These are phyloP conservation scores for Colletotrichum zoysiae DNA, from an alignment of 2,329 filamentous ascomycete species.

Conservation along the genomic window DNA sequence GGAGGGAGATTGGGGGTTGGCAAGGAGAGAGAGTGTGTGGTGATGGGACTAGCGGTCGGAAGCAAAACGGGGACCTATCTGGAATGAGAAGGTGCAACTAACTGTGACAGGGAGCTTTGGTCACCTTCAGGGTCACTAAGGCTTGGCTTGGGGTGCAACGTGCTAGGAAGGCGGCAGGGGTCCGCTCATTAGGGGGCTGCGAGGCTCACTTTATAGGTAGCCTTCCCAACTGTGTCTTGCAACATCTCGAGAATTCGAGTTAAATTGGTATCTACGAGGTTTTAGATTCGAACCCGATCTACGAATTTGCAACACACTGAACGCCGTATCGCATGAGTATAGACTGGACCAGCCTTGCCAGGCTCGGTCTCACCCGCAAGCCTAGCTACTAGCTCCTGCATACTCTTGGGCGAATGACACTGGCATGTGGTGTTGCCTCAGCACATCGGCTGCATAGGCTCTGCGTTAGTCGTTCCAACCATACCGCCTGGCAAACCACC, in stretches of 20 bases:
- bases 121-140: slow-evolving; percentile 18
- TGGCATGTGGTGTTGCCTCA: slow-evolving; percentile 24
- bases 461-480: slow-evolving; percentile 60
- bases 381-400: slow-evolving; percentile 23
- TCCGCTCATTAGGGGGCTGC: slow-evolving; percentile 17
- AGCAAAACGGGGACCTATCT: slow-evolving; percentile 28
- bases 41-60: slow-evolving; percentile 26
- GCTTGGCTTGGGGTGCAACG: slow-evolving; percentile 11
- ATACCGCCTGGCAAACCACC: slow-evolving; percentile 67
- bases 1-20: slow-evolving; percentile 12
- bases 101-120: slow-evolving; percentile 33
- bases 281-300: not conserved
- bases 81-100: slow-evolving; percentile 9
- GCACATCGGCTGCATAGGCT: not conserved
- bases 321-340: not conserved
- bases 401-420: slow-evolving; percentile 28
- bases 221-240: not conserved
- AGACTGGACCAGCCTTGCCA: not conserved
- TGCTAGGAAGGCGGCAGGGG: slow-evolving; percentile 29
- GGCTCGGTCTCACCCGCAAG: slow-evolving; percentile 22
- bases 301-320: fast-evolving
- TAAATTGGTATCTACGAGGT: not conserved
- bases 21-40: not conserved
- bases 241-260: not conserved
- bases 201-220: not conserved